Base-by-base conservation (phyloP, 2,329 filamentous ascomycete genomes). In the Fusarium sp. region DNA sequence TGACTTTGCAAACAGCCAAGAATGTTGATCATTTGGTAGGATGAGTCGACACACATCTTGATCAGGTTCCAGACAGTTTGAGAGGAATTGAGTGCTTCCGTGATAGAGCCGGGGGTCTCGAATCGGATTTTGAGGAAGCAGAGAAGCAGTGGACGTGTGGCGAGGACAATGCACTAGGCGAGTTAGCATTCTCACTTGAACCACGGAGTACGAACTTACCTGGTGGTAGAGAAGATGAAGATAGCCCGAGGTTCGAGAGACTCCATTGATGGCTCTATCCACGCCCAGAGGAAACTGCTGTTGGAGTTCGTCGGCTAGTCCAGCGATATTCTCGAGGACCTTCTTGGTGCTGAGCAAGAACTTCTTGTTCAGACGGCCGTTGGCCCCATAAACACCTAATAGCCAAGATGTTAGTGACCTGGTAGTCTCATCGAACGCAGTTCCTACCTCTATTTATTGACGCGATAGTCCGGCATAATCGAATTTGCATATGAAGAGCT, bases 1-100 rank as follows among this genome's bases (percentile, higher is more conserved):
- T 88, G 86, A 14, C 81, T 80, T 72, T 85, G 83, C 27, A 88
- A 78, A 41, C 81, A 83, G 63, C 81, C 81, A 3, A 88, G 82
- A 27, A 88, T 83, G 2, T 81, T 75, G 50, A 82, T 78, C 76
- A 74, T 80, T 64, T 81, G 78, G 18, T 79, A 74, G 2, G 80
- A 81, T 18, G 81, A 82, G 54, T 83, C 81, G 66, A 83, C 75
- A 31, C 81, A 81, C 78, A 82, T 80, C 52, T 81, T 80, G 57
- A 82, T 73, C 33, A 83, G 65, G 52, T 81, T 82, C 61, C 78
- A 78, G n/a, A 82, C 76, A 13, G 77, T 81, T 66, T 76, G 73
- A 8, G 80, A 80, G 24, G 86, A 88, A 10, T 80, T 79, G 1
- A 88, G 86, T 0, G 73, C 71, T 29, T 78, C 75, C 0, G 77